Evolutionary conservation across 306 rosid species (phyloP), one percentile per base, ranked within the genome.

Genomic region (Corylus americana): DNA sequence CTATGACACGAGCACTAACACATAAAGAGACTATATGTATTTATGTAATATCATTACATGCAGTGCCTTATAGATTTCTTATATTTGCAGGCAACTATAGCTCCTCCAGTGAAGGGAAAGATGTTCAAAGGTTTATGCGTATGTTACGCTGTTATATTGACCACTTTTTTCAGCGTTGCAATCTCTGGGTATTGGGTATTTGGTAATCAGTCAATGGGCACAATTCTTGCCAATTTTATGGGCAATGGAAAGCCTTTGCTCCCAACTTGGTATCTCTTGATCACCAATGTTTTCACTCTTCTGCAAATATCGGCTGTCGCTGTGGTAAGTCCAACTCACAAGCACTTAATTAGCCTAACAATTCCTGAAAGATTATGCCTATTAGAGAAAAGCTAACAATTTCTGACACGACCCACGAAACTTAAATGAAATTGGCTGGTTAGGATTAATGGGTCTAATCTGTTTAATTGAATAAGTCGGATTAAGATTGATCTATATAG

Each of bases 101-200:
- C 94, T 55, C 74, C 96, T 55, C 96, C 98, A 10, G 86, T 94
- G 71, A 79, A 90, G 71, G 97, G 97, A 0, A 90, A 94, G 85
- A 94, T 94, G 97, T 82, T 90, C 39, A 94, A 92, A 87, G 98
- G 96, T 70, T 81, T 92, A 13, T 92, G 92, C 73, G 67, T 94
- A 0, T 92, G 97, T 71, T 94, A 88, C 57, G 17, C 83, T 22
- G 96, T 94, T 16, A 80, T 92, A 83, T 82, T 53, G 11, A 25
- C 77, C 7, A 89, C 91, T 11, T 94, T 67, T 66, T 92, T 85
- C 57, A 87, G 86, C 51, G 92, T 90, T 10, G 93, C 86, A 37
- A 87, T 92, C 7, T 89, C 98, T 47, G 98, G 93, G 11, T 94
- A 94, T 86, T 94, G 98, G 97, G 90, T 92, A 18, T 94, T 92